A percentile compares a stretch with the other conserved stretches of the same genome.
Conservation (phyloP, 768 basidiomycete genomes). For the Naganishia vaughanmartiniae region DNA sequence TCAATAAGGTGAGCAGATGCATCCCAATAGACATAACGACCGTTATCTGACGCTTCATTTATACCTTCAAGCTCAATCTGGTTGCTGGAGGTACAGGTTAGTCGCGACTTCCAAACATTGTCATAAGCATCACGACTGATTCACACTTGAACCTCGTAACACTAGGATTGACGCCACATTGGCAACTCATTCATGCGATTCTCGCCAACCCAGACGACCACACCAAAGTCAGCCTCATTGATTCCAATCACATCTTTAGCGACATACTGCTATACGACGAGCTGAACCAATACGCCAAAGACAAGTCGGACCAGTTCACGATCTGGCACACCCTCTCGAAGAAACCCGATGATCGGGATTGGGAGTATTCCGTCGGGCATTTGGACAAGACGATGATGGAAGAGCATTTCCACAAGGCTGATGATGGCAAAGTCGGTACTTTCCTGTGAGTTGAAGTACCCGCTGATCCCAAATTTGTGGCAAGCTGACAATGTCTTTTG, state of each 20-base stretch:
- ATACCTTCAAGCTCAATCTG: slow-evolving; percentile 15
- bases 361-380: slow-evolving; percentile 24
- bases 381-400: slow-evolving; percentile 29
- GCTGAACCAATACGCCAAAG: slow-evolving; percentile 18
- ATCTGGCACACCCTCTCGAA: slow-evolving; percentile 28
- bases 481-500: not conserved
- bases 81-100: slow-evolving; percentile 29
- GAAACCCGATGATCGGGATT: slow-evolving; percentile 22
- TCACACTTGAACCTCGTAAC: not conserved
- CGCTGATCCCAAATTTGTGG: not conserved
- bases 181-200: slow-evolving; percentile 30
- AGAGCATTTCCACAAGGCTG: slow-evolving; percentile 23
- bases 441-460: slow-evolving; percentile 25
- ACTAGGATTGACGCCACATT: slow-evolving; percentile 30
- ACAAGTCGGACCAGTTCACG: slow-evolving; percentile 20
- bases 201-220: slow-evolving; percentile 9
- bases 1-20: slow-evolving; percentile 22
- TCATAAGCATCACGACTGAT: not conserved
- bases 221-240: slow-evolving; percentile 25
- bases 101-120: not conserved
- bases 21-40: not conserved
- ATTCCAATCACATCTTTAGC: slow-evolving; percentile 26
- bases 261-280: slow-evolving; percentile 33
- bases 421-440: slow-evolving; percentile 24
- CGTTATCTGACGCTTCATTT: not conserved